These are phyloP conservation scores for Mycena filopes DNA, from an alignment of 768 basidiomycete genomes.

Conservation along the genomic window DNA sequence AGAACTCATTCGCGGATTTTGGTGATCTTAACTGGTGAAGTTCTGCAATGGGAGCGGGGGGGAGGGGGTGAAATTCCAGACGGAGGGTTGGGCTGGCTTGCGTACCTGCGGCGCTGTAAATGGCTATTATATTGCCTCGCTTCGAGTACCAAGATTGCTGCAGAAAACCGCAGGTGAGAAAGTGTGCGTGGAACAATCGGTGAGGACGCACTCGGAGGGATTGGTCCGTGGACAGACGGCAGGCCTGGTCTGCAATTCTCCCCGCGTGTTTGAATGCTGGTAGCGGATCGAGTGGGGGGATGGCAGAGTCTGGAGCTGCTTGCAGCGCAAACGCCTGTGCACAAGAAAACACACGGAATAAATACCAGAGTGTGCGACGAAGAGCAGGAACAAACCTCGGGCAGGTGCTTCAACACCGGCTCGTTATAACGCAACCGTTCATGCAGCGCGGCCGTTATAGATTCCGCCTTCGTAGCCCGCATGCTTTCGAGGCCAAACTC, in stretches of 20 bases:
- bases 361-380: background rate
- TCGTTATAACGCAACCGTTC: conserved; percentile 73
- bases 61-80: conserved; percentile 1
- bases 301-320: conserved; percentile 58
- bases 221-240: conserved; percentile 63
- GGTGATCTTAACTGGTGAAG: conserved; percentile 87
- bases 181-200: background rate
- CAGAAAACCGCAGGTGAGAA: conserved; percentile 14
- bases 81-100: background rate
- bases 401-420: conserved; percentile 69
- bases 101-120: conserved; percentile 79
- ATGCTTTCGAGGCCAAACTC: conserved; percentile 72
- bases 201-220: conserved; percentile 63
- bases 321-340: conserved; percentile 82
- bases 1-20: conserved; percentile 69
- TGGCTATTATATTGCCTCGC: conserved; percentile 69
- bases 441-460: conserved; percentile 57
- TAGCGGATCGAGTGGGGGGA: conserved; percentile 67
- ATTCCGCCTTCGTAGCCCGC: conserved; percentile 35
- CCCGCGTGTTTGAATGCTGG: conserved; percentile 71
- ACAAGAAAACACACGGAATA: background rate
- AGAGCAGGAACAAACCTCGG: conserved; percentile 72
- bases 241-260: conserved; percentile 76
- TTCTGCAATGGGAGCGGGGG: conserved; percentile 58
- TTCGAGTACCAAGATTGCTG: conserved; percentile 81